phyloP scores from a whole-genome alignment of 306 rosid species.

The Senna tora region DNA sequence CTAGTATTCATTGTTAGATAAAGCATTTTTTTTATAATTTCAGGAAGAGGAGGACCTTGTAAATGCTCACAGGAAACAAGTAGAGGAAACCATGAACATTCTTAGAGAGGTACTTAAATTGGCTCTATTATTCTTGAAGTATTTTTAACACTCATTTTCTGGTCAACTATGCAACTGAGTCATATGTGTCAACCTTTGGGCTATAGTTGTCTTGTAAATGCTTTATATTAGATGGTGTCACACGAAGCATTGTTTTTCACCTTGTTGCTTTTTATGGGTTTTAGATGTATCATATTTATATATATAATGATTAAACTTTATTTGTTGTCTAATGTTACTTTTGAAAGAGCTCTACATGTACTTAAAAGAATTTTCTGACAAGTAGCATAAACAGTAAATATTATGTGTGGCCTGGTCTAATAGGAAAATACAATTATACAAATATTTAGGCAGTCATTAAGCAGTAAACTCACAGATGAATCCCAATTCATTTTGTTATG shows the following conservation, averaged over 20 bases:
- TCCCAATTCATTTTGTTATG: no score
- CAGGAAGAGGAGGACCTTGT: conserved; percentile 99
- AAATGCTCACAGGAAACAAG: conserved; percentile 96
- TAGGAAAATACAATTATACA: neutral
- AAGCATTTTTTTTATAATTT: conserved; percentile 32
- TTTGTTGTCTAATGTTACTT: neutral
- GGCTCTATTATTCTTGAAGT: conserved; percentile 10
- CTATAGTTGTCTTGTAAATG: neutral
- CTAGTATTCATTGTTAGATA: conserved; percentile 5
- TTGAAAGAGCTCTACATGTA: neutral
- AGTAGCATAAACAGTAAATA: neutral
- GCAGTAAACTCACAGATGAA: no score
- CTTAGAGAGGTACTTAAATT: conserved; percentile 78
- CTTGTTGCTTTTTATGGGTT: neutral
- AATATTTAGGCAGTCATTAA: neutral
- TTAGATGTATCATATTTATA: neutral
- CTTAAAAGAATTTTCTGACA: neutral
- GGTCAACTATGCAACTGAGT: neutral
- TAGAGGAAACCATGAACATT: conserved; percentile 97
- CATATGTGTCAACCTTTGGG: neutral
- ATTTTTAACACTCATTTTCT: conserved; percentile 12
- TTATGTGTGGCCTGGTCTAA: neutral
- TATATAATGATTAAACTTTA: conserved; percentile 15
- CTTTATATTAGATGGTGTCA: conserved; percentile 1
- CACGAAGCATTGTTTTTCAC: neutral